Conservation (phyloP, 306 rosid genomes). For the Cyamopsis tetragonoloba region DNA sequence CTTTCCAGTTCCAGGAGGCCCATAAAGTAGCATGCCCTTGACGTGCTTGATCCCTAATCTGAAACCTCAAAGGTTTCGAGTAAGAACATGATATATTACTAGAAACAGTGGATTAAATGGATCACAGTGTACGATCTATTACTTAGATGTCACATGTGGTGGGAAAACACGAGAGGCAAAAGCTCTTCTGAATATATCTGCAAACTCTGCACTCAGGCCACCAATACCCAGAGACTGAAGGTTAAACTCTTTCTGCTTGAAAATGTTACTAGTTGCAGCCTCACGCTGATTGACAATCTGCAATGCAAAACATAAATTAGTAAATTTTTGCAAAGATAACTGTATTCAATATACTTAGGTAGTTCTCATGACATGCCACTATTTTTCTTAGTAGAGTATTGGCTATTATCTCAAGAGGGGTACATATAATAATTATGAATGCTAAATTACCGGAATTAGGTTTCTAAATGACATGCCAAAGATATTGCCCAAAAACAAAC, state of each 20-base stretch:
- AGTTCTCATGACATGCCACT: neutral
- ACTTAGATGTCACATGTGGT: slow-evolving; percentile 91
- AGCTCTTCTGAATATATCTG: slow-evolving; percentile 97
- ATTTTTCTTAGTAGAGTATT: slow-evolving; percentile 9
- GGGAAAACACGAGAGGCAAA: slow-evolving; percentile 99
- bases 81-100: slow-evolving; percentile 27
- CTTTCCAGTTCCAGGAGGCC: slow-evolving; percentile 99
- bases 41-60: slow-evolving; percentile 98
- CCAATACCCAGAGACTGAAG: slow-evolving; percentile 94
- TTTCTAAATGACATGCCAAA: slow-evolving; percentile 11
- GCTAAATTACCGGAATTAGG: slow-evolving; percentile 3
- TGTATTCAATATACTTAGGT: neutral
- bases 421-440: slow-evolving; percentile 1
- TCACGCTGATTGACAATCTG: slow-evolving; percentile 94
- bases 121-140: slow-evolving; percentile 30
- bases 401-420: slow-evolving; percentile 15
- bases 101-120: slow-evolving; percentile 16
- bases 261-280: slow-evolving; percentile 81
- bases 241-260: slow-evolving; percentile 91
- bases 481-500: neutral
- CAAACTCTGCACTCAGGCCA: slow-evolving; percentile 89
- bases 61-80: slow-evolving; percentile 38
- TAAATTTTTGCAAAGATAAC: slow-evolving; percentile 6
- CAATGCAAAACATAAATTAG: slow-evolving; percentile 26
- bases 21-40: slow-evolving; percentile 94